A percentile compares a stretch with the other conserved stretches of the same genome.
These are phyloP conservation scores for Globisporangium acanthophoron DNA, from an alignment of 352 stramenopile species.

Conservation along the genomic window DNA sequence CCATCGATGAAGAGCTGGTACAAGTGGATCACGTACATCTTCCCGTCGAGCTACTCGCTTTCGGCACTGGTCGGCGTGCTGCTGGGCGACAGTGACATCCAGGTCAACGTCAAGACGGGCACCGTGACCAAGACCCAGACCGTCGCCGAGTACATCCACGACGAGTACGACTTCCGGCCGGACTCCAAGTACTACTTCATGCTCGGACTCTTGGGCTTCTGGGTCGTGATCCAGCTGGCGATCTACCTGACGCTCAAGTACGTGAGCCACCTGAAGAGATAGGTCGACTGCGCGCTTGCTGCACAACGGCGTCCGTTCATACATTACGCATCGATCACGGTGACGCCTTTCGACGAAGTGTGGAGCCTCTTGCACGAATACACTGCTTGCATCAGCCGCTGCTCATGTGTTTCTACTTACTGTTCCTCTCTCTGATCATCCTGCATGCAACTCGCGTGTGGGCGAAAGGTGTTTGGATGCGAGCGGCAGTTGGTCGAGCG, in stretches of 20 bases:
- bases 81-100: constrained; percentile 5
- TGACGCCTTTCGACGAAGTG: no score
- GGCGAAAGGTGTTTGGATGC: no score
- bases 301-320: no score
- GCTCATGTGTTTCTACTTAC: no score
- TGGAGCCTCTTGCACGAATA: no score
- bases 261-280: constrained; percentile 50
- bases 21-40: constrained; percentile 26
- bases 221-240: constrained; percentile 22
- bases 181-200: constrained; percentile 19
- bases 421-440: no score
- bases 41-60: constrained; percentile 24
- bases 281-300: not conserved
- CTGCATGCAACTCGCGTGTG: no score
- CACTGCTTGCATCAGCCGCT: no score
- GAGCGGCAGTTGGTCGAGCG: no score
- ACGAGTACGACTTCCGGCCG: constrained; percentile 21
- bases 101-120: not conserved
- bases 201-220: constrained; percentile 20
- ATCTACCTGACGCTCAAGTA: constrained; percentile 46
- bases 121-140: not conserved
- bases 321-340: no score
- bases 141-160: constrained; percentile 9
- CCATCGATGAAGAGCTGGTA: constrained; percentile 18
- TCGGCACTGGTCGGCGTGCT: constrained; percentile 6